Evolutionary conservation across 1,284 basidiomycete species (phyloP).

Genomic region (Neonothopanus nambi): DNA sequence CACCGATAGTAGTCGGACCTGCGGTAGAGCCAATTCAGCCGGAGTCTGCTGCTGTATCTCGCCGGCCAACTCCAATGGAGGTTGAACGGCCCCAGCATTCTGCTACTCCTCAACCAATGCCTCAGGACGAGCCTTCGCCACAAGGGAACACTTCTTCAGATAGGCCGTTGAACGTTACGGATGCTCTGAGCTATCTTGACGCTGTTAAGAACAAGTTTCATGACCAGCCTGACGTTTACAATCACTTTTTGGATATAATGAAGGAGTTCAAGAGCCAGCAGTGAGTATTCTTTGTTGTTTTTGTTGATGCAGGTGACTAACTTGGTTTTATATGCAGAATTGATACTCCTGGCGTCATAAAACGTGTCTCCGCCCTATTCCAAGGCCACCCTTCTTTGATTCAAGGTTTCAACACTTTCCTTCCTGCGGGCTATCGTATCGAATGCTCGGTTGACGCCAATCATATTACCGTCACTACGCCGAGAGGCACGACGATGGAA

Average conservation of each 20-base stretch:
- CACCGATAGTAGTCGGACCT: too few species aligned
- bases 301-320: background rate
- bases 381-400: constrained; percentile 90
- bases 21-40: too few species aligned
- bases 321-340: constrained; percentile 57
- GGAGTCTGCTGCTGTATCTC: too few species aligned
- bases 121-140: too few species aligned
- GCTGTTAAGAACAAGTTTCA: constrained; percentile 90
- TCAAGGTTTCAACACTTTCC: constrained; percentile 97
- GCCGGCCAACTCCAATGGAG: too few species aligned
- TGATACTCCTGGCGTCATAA: constrained; percentile 96
- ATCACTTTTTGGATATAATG: constrained; percentile 96
- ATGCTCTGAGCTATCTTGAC: constrained; percentile 94
- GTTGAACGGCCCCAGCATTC: too few species aligned
- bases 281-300: constrained; percentile 46
- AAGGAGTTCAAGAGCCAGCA: constrained; percentile 94
- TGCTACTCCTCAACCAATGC: too few species aligned
- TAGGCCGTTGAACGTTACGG: constrained; percentile 74
- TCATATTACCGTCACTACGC: constrained; percentile 82
- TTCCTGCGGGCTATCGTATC: constrained; percentile 93
- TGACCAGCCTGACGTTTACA: constrained; percentile 90
- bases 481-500: constrained; percentile 58
- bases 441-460: constrained; percentile 69
- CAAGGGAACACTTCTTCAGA: constrained; percentile 18
- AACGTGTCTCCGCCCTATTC: constrained; percentile 92